Percentiles rank a stretch among this genome's conserved stretches.
phyloP scores from a whole-genome alignment of 73 alveolate species.

The Stentor coeruleus region DNA sequence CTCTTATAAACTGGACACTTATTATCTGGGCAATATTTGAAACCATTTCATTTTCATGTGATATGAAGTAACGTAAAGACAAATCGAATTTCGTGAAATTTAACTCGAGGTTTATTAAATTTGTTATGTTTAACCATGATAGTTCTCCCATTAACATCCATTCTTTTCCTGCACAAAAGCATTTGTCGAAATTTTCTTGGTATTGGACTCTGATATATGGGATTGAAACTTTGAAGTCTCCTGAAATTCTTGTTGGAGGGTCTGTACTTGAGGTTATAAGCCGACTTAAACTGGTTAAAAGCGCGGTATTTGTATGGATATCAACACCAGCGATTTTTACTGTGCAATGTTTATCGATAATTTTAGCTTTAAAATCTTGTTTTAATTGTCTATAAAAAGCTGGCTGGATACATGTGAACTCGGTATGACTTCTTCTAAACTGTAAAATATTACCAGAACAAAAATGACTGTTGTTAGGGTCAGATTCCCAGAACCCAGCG shows the following conservation, averaged over 20 bases:
- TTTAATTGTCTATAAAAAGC: neutral
- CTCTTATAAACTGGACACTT: neutral
- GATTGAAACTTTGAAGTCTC: neutral
- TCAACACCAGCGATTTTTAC: neutral
- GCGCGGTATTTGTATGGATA: neutral
- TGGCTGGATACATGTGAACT: neutral
- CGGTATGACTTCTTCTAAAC: neutral
- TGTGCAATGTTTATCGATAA: neutral
- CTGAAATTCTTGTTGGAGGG: neutral
- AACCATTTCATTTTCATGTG: neutral
- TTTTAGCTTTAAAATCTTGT: neutral
- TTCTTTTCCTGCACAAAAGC: neutral
- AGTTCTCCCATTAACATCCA: neutral
- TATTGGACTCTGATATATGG: neutral
- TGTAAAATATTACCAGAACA: neutral
- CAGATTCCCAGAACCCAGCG: neutral
- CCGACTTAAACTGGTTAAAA: neutral
- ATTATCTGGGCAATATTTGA: neutral
- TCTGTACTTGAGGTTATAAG: neutral
- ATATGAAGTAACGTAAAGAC: too few species aligned
- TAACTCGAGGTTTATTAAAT: neutral
- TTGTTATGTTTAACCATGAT: neutral
- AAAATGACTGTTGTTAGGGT: neutral
- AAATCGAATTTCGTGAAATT: too few species aligned
- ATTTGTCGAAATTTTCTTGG: constrained; percentile 2